phyloP scores from a whole-genome alignment of 768 basidiomycete genomes.

The Lactarius pseudohatsudake region DNA sequence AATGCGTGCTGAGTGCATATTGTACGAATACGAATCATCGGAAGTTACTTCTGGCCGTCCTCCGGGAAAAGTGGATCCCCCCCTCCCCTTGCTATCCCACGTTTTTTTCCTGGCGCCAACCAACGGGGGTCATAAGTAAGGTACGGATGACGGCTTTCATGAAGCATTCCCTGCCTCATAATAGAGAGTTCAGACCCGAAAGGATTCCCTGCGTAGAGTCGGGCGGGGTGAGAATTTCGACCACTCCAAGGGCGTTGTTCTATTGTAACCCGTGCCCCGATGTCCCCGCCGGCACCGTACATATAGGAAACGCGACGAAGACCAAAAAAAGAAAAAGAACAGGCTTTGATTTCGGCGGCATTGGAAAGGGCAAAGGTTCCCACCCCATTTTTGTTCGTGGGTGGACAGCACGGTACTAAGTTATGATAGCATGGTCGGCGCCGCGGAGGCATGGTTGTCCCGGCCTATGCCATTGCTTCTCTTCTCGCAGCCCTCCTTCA shows the following conservation, averaged over 20 bases:
- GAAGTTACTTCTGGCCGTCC: background rate
- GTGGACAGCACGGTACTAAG: too few relatives aligned
- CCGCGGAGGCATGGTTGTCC: background rate
- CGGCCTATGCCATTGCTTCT: background rate
- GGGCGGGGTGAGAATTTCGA: background rate
- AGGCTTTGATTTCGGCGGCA: background rate
- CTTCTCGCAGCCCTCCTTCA: background rate
- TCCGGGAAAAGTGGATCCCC: background rate
- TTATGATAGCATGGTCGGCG: too few relatives aligned
- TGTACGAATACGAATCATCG: background rate
- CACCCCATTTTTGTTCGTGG: too few relatives aligned
- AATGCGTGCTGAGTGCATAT: background rate
- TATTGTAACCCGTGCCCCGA: background rate
- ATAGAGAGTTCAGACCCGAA: background rate
- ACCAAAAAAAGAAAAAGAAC: background rate
- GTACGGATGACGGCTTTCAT: background rate
- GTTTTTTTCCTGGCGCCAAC: background rate
- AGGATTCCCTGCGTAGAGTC: background rate
- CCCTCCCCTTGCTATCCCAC: background rate
- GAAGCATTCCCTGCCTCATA: background rate
- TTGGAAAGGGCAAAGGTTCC: background rate
- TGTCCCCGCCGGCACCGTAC: background rate
- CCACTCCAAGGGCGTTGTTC: background rate
- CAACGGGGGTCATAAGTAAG: background rate
- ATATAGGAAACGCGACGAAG: background rate